Base-by-base conservation (phyloP, 148 eudicot genomes). In the Linanthus parryae region DNA sequence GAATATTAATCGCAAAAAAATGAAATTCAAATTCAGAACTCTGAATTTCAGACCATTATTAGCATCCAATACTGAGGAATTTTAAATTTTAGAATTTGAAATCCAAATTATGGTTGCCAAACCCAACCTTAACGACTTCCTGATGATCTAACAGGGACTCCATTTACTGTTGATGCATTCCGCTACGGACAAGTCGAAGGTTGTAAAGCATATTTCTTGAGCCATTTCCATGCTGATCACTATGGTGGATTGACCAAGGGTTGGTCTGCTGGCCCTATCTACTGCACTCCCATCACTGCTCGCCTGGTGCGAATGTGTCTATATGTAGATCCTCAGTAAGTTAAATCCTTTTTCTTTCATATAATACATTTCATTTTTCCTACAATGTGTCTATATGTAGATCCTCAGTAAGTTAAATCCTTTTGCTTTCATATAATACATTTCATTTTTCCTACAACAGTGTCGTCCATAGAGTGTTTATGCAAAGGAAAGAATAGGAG, bases 111-210 rank as follows among this genome's bases (percentile, higher is more conserved):
- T n/a, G 14, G 42, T 17, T 1, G 34, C 3, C 22, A 16, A 10
- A 33, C 12, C 24, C 3, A 1, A 21, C 12, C 5, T 18, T 26
- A 17, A 44, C 33, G 46, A 51, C 13, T 27, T 15, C 5, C 36
- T 18, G 14, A 17, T 62, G 25, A 35, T 56, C 54, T 34, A 59
- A 43, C 64, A 81, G 88, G 80, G 42, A 81, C 81, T 33, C 71
- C 81, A 48, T 77, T 74, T 47, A 74, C 88, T 39, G 88, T 81
- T 3, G 88, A 81, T 69, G 83, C 88, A 44, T 81, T 81, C 43
- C 65, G 78, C 15, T 81, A 74, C 53, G 88, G 83, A 50, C 55
- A 56, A 44, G 38, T 81, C 21, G 56, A 64, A 57, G 83, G 71
- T 18, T 81, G 83, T 69, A 58, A 68, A 2, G 68, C 78, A 24